A percentile compares a stretch with the other conserved stretches of the same genome.
Conservation (phyloP, 2,329 filamentous ascomycete species). For the Alternaria consortialis region DNA sequence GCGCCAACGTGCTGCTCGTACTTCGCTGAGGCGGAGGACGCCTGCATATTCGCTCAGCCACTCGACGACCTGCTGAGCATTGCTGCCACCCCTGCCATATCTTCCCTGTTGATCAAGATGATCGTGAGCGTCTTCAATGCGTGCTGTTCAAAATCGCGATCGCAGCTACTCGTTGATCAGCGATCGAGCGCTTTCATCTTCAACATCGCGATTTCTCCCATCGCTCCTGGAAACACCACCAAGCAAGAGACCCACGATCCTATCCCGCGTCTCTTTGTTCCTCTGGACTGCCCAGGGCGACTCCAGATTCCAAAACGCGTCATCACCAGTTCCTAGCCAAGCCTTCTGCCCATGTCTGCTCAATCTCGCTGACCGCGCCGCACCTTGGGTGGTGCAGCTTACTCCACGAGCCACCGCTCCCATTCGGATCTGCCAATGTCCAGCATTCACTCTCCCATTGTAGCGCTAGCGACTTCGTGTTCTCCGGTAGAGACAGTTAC, state of each 20-base stretch:
- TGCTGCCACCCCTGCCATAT: slow-evolving; percentile 16
- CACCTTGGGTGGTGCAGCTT: slow-evolving; percentile 13
- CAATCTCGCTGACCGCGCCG: slow-evolving; percentile 21
- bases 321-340: slow-evolving; percentile 15
- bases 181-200: background rate
- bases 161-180: background rate
- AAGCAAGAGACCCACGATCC: background rate
- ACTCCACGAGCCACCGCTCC: slow-evolving; percentile 20
- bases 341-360: slow-evolving; percentile 9
- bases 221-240: background rate
- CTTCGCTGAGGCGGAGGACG: slow-evolving; percentile 30
- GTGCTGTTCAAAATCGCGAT: background rate
- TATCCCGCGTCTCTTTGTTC: slow-evolving; percentile 9
- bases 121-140: slow-evolving; percentile 3
- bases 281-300: slow-evolving; percentile 7
- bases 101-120: slow-evolving; percentile 11
- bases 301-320: slow-evolving; percentile 14
- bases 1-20: slow-evolving; percentile 27
- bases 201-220: background rate
- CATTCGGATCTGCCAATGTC: slow-evolving; percentile 6
- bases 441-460: background rate
- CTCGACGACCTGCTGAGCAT: slow-evolving; percentile 22
- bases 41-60: slow-evolving; percentile 30
- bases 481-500: background rate
- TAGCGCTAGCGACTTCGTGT: slow-evolving; percentile 5